Evolutionary conservation across 139 green algal genomes (phyloP), one percentile per base, ranked within the genome.

Genomic region (Coccomyxa sp.): DNA sequence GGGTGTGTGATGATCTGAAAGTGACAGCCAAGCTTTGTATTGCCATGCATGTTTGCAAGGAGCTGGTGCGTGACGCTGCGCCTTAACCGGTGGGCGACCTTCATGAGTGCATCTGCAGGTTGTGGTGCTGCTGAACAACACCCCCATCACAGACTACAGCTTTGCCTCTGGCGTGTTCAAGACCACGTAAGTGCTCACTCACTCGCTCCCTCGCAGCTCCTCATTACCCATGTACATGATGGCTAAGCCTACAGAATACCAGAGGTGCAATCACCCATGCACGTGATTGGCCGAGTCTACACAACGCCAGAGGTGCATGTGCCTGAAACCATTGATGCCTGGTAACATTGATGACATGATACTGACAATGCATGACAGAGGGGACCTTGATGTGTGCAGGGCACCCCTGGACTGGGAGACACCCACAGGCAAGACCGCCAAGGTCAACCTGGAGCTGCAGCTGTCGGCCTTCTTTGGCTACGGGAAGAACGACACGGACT

Each of bases 121-220:
- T 10, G 74, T 78, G 41, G 74, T 78, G 29, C 41, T 87, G 37
- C 9, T 81, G 14, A 31, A 69, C 36, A 80, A 76, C 79, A 58
- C 36, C 27, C 44, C 68, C n/a, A 76, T 82, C 22, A 36, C 76
- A 7, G 50, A 71, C 44, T 78, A 71, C 50, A 41, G 29, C 74
- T 78, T 78, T 44, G 9, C 18, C 44, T 39, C 35, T 40, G 74
- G 41, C 29, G 36, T 44, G 0, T 38, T 78, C 29, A 41, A 40
- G 16, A 78, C 74, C 27, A 78, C 44, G 41, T 74, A 7, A 16
- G 70, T 12, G 44, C n/a, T 72, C 29, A n/a, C n/a, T n/a, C n/a
- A n/a, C n/a, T n/a, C n/a, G n/a, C n/a, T n/a, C n/a, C n/a, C n/a
- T n/a, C n/a, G n/a, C n/a, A n/a, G n/a, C n/a, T n/a, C n/a, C n/a